These are phyloP conservation scores for Tolypocladium tropicale DNA, from an alignment of 2,329 filamentous ascomycete species.

Conservation along the genomic window DNA sequence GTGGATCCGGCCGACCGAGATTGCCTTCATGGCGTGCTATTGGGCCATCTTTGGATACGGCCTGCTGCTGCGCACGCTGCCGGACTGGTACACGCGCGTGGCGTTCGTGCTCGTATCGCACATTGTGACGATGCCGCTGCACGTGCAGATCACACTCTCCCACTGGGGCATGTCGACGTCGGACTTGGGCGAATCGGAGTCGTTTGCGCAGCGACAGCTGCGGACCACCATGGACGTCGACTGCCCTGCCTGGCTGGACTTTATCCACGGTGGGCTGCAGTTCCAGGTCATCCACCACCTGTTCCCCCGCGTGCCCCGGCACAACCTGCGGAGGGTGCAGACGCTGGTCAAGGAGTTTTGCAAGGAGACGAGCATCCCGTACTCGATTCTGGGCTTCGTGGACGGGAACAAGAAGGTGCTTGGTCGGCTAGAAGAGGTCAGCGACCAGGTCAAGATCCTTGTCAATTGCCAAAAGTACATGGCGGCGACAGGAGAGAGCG, in stretches of 20 bases:
- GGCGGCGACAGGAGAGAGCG: conserved; percentile 1
- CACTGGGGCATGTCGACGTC: conserved; percentile 92
- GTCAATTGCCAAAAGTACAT: conserved; percentile 52
- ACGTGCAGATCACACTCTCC: conserved; percentile 83
- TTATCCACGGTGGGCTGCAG: conserved; percentile 79
- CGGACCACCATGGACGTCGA: conserved; percentile 92
- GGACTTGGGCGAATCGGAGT: conserved; percentile 73
- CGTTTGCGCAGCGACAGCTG: conserved; percentile 83
- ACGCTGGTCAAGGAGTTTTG: conserved; percentile 73
- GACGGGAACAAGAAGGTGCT: conserved; percentile 77
- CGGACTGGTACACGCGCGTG: conserved; percentile 57
- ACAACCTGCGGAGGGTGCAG: conserved; percentile 70
- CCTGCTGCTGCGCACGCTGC: conserved; percentile 62
- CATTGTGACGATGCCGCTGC: conserved; percentile 68
- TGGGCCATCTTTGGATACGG: conserved; percentile 82
- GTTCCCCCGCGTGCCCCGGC: conserved; percentile 72
- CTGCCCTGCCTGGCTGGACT: conserved; percentile 80
- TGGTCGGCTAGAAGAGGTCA: conserved; percentile 64
- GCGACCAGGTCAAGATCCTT: conserved; percentile 66
- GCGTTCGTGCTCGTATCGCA: conserved; percentile 73
- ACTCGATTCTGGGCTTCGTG: conserved; percentile 76
- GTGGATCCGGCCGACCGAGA: conserved; percentile 41
- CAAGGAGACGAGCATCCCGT: conserved; percentile 70
- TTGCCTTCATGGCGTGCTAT: conserved; percentile 46
- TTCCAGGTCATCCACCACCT: conserved; percentile 86